These are phyloP conservation scores for Saussurea involucrata DNA, from an alignment of 129 eudicot genomes.

Conservation along the genomic window DNA sequence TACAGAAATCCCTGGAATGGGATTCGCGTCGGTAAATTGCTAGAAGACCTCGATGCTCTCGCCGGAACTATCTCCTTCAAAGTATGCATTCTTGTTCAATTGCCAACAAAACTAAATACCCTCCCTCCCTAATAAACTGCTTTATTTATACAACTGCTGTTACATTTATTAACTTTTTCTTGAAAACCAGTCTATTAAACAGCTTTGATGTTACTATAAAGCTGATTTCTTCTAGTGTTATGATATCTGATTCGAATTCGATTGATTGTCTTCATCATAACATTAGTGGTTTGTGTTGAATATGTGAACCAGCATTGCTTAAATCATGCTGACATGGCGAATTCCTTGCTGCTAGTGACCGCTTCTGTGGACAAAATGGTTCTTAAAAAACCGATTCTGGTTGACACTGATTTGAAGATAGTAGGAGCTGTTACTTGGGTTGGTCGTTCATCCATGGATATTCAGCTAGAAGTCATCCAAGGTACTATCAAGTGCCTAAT, in stretches of 20 bases:
- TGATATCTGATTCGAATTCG: background rate
- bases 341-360: constrained; percentile 74
- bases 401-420: constrained; percentile 63
- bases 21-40: constrained; percentile 81
- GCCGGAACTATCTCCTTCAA: constrained; percentile 90
- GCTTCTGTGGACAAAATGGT: constrained; percentile 96
- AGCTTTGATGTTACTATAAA: no score
- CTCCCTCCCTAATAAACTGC: background rate
- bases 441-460: constrained; percentile 95
- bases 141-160: no score
- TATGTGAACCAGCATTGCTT: constrained; percentile 70
- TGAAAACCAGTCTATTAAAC: no score
- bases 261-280: background rate
- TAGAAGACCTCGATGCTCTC: constrained; percentile 95
- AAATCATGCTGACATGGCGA: constrained; percentile 51
- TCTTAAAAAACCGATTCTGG: constrained; percentile 70
- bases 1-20: constrained; percentile 93
- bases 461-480: constrained; percentile 80
- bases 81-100: background rate
- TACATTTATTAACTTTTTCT: background rate
- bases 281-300: background rate
- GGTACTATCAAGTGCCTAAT: constrained; percentile 28
- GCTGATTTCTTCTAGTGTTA: background rate
- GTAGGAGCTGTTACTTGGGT: constrained; percentile 95
- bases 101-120: background rate